Percentiles rank a stretch among this genome's conserved stretches.
These are phyloP conservation scores for Penicillium sp. DNA, from an alignment of 2,329 filamentous ascomycete species.

Conservation along the genomic window DNA sequence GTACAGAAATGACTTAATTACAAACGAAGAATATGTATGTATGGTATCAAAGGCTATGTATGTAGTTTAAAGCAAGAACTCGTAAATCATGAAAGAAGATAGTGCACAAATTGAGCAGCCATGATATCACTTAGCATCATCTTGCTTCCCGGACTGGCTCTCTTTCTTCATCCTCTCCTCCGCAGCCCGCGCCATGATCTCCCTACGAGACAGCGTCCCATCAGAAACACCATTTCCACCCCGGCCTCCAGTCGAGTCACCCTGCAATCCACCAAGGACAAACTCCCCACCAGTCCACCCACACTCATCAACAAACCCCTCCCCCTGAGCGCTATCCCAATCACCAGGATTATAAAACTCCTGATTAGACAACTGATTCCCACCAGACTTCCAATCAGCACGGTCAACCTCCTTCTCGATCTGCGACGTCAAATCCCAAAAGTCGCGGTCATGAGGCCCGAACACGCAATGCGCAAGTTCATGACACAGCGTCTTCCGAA, in stretches of 20 bases:
- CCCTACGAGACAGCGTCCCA: constrained; percentile 58
- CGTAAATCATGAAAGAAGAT: constrained; percentile 6
- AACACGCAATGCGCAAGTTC: constrained; percentile 92
- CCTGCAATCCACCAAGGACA: constrained; percentile 60
- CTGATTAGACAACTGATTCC: constrained; percentile 58
- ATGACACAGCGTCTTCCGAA: constrained; percentile 89
- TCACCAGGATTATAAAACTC: constrained; percentile 61
- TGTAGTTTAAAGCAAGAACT: neutral
- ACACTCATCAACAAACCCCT: constrained; percentile 63
- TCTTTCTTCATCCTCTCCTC: constrained; percentile 63
- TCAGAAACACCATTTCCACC: constrained; percentile 29
- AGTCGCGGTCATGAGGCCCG: constrained; percentile 76
- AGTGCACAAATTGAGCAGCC: neutral
- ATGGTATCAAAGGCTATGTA: neutral
- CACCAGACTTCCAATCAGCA: constrained; percentile 73
- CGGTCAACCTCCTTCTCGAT: constrained; percentile 83
- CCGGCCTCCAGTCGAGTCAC: constrained; percentile 40
- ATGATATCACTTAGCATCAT: constrained; percentile 12
- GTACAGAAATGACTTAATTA: neutral
- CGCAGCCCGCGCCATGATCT: constrained; percentile 70
- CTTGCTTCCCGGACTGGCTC: constrained; percentile 39
- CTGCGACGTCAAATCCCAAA: constrained; percentile 83
- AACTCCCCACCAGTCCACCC: constrained; percentile 79
- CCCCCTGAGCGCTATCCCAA: constrained; percentile 49
- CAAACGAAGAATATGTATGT: neutral